Conservation (phyloP, 805 yeast species). For the Crinitomyces ghanaensis region DNA sequence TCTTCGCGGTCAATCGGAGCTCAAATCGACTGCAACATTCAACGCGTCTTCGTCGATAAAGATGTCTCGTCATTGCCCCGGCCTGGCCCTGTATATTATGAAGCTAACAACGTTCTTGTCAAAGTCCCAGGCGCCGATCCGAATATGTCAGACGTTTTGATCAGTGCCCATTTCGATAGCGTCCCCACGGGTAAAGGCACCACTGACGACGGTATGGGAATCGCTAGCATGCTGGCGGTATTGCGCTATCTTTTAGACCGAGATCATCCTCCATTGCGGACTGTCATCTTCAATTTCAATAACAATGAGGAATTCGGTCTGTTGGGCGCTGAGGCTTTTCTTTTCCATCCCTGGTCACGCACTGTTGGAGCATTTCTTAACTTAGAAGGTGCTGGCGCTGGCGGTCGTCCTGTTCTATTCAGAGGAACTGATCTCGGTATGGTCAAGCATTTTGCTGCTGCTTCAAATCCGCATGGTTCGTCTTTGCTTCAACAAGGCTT, state of each 20-base stretch:
- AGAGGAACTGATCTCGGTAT: conserved; percentile 74
- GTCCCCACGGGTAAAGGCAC: conserved; percentile 82
- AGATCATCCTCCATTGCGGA: conserved; percentile 46
- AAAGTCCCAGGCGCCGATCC: conserved; percentile 55
- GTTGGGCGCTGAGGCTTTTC: conserved; percentile 65
- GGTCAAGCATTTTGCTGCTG: conserved; percentile 42
- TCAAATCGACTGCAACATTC: conserved; percentile 37
- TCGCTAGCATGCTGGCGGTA: conserved; percentile 67
- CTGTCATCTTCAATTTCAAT: conserved; percentile 74
- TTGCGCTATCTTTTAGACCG: conserved; percentile 36
- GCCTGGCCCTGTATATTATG: conserved; percentile 71
- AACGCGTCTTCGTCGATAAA: conserved; percentile 35
- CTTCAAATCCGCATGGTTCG: conserved; percentile 56
- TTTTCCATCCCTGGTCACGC: conserved; percentile 60
- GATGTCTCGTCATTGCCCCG: conserved; percentile 31
- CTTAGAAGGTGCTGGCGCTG: conserved; percentile 88
- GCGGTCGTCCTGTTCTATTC: conserved; percentile 72
- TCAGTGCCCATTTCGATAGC: conserved; percentile 83
- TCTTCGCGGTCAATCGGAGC: conserved; percentile 33
- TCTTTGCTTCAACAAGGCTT: conserved; percentile 82
- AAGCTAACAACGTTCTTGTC: conserved; percentile 70
- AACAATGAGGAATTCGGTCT: conserved; percentile 85
- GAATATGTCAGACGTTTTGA: conserved; percentile 50
- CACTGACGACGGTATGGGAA: conserved; percentile 88
- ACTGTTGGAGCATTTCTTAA: conserved; percentile 52